Evolutionary conservation across 2,329 filamentous ascomycete species (phyloP).

Genomic region (Akanthomyces uredinophilus): DNA sequence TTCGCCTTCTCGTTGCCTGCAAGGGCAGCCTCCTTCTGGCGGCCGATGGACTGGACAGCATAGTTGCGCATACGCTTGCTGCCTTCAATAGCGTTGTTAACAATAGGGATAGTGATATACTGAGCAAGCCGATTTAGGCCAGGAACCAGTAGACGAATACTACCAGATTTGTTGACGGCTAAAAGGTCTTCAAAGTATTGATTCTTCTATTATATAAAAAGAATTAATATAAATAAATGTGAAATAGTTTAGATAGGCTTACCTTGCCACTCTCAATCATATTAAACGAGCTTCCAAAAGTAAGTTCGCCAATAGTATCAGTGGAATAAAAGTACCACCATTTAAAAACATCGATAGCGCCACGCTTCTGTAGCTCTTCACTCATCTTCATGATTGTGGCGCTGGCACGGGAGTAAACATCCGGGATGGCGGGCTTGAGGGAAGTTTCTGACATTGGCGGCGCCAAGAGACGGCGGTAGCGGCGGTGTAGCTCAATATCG

Average conservation of each 20-base stretch:
- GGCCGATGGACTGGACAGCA: constrained; percentile 24
- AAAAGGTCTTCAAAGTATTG: constrained; percentile 12
- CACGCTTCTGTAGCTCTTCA: constrained; percentile 34
- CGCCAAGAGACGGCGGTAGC: constrained; percentile 38
- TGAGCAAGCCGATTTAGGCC: constrained; percentile 21
- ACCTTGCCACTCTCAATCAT: constrained; percentile 47
- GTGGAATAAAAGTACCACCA: constrained; percentile 52
- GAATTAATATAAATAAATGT: not conserved
- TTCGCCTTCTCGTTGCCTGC: constrained; percentile 19
- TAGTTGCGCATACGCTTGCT: constrained; percentile 20
- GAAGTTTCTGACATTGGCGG: constrained; percentile 33
- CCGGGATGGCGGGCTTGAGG: constrained; percentile 26
- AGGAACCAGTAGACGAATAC: constrained; percentile 26
- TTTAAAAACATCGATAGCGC: constrained; percentile 42
- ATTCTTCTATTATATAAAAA: not conserved
- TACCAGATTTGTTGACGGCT: constrained; percentile 19
- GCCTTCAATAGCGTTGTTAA: constrained; percentile 14
- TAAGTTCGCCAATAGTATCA: constrained; percentile 48
- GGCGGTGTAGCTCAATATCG: constrained; percentile 34
- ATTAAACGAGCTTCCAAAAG: constrained; percentile 49
- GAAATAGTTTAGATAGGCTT: constrained; percentile 12
- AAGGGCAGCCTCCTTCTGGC: constrained; percentile 23
- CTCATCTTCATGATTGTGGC: constrained; percentile 39
- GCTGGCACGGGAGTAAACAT: constrained; percentile 32
- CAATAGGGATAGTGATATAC: constrained; percentile 22